Evolutionary conservation across 78 protist genomes (phyloP), one percentile per base, ranked within the genome.

Genomic region (Dictyostelium firmibasis): DNA sequence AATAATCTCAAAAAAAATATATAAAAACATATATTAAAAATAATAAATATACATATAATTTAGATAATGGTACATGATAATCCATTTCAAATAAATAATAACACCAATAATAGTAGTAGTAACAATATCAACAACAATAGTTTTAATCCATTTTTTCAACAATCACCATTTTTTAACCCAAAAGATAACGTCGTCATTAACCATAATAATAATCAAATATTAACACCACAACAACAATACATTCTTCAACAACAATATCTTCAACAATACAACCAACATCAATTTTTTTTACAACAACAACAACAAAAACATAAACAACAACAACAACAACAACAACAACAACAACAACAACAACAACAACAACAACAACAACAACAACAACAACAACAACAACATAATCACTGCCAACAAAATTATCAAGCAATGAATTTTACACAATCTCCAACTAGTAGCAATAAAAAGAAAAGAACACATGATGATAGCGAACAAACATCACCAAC

Each of bases 381-480:
- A 29, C 43, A 31, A 70, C 36, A 9, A 2, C 41, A 25, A 29
- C 76, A 69, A 69, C 33, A 11, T 31, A 38, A 70, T 16, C 79
- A 72, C 14, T 6, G 2, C 16, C 78, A 70, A 72, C 79, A 72
- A 72, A 11, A 72, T 13, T 18, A 6, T 33, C 44, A 72, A 72
- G 18, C 20, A 72, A 72, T 72, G 79, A 72, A 72, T 33, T 72
- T 72, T 33, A 33, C 79, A 29, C 79, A 72, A 72, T 35, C 33
- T 10, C 41, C 41, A 33, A 31, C 1, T 72, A 33, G 11, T 72
- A 72, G n/a, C 13, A 33, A 20, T 31, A 72, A 72, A 72, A 72
- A 72, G 79, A 72, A 72, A 72, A 72, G 79, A 72, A 33, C 79
- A 6, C 79, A 72, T 72, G 79, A 33, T 33, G 79, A 72, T n/a